These are phyloP conservation scores for Xylaria hypoxylon DNA, from an alignment of 2,329 filamentous ascomycete species.

Conservation along the genomic window DNA sequence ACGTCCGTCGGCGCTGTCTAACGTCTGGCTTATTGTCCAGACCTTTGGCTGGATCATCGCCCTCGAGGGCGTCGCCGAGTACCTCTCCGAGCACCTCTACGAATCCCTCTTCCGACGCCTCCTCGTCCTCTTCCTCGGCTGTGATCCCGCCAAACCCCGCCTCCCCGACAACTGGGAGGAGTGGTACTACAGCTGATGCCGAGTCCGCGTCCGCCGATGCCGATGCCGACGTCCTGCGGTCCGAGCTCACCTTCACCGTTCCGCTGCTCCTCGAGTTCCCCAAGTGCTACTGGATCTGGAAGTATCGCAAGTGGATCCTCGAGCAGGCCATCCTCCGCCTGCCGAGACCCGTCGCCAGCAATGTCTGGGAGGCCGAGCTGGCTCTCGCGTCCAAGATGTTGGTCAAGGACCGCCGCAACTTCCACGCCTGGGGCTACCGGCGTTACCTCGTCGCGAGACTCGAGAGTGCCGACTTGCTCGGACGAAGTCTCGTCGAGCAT, in stretches of 20 bases:
- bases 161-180: conserved; percentile 65
- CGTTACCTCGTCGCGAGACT: conserved; percentile 81
- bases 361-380: conserved; percentile 87
- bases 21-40: conserved; percentile 68
- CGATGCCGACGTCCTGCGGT: conserved; percentile 68
- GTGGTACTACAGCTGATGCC: conserved; percentile 62
- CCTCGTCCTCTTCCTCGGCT: conserved; percentile 63
- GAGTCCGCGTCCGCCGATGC: conserved; percentile 42
- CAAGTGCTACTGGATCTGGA: conserved; percentile 99
- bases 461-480: conserved; percentile 67
- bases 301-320: conserved; percentile 89
- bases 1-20: conserved; percentile 81
- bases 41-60: conserved; percentile 58
- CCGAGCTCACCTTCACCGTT: conserved; percentile 84
- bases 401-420: conserved; percentile 85
- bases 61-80: conserved; percentile 67
- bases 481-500: conserved; percentile 75
- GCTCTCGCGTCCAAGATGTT: conserved; percentile 89
- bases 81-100: conserved; percentile 65
- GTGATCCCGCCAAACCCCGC: conserved; percentile 61
- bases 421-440: conserved; percentile 96
- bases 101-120: conserved; percentile 74
- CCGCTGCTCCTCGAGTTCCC: conserved; percentile 86
- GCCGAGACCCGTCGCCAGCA: conserved; percentile 64
- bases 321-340: conserved; percentile 76